Percentiles rank a stretch among this genome's conserved stretches.
Evolutionary conservation across 2,329 filamentous ascomycete genomes (phyloP).

Genomic region (Cylindrodendrum hubeiense): DNA sequence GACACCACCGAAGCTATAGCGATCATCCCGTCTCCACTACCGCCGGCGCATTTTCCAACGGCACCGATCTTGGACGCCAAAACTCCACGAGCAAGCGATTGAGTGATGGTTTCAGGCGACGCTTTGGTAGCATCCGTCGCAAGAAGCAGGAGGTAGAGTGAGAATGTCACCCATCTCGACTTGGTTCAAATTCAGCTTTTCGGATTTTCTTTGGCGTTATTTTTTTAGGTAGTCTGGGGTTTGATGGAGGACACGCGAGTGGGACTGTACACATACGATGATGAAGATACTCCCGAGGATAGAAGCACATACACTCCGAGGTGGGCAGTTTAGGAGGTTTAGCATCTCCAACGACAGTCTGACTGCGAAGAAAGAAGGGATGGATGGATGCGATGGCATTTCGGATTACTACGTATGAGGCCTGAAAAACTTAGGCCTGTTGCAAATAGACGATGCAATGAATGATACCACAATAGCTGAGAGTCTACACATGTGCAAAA

Average conservation of each 20-base stretch:
- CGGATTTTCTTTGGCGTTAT: conserved; percentile 7
- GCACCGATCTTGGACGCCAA: conserved; percentile 50
- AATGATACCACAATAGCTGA: not conserved
- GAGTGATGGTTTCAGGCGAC: conserved; percentile 64
- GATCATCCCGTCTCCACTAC: conserved; percentile 46
- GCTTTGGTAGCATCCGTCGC: conserved; percentile 65
- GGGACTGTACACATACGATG: conserved; percentile 14
- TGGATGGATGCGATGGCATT: not conserved
- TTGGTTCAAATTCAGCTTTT: not conserved
- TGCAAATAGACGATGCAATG: not conserved
- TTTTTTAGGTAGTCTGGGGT: not conserved
- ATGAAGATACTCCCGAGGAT: not conserved
- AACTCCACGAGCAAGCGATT: conserved; percentile 59
- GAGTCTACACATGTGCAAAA: not conserved
- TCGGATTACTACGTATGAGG: not conserved
- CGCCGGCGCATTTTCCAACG: conserved; percentile 37
- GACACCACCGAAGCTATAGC: conserved; percentile 61
- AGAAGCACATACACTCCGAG: conserved; percentile 4
- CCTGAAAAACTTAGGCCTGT: not conserved
- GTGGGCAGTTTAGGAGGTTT: not conserved
- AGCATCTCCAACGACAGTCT: not conserved
- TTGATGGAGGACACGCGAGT: not conserved
- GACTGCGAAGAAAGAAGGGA: not conserved
- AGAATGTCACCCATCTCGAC: not conserved
- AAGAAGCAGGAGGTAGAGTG: conserved; percentile 50